A percentile compares a stretch with the other conserved stretches of the same genome.
Evolutionary conservation across 164 flowering plant genomes (phyloP).

Genomic region (Chimonanthus salicifolius): DNA sequence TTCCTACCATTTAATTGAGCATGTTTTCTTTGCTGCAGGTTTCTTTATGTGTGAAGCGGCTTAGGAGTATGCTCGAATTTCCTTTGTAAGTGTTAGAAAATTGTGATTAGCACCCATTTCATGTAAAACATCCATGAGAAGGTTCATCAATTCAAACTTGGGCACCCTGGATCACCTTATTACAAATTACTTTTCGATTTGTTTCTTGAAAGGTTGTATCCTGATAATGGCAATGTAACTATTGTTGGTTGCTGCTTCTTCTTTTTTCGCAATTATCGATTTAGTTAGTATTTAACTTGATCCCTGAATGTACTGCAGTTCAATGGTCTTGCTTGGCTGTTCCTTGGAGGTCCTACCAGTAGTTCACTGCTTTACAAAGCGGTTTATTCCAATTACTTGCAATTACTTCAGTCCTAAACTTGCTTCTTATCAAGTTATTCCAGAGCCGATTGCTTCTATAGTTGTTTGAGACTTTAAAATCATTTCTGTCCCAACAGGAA

Average conservation of each 20-base stretch:
- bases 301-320: conserved; percentile 41
- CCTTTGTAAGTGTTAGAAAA: conserved; percentile 50
- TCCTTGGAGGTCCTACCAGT: conserved; percentile 97
- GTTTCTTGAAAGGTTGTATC: too few relatives aligned
- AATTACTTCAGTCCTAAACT: not conserved
- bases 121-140: too few relatives aligned
- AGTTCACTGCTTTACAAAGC: conserved; percentile 94
- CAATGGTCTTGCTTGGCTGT: conserved; percentile 98
- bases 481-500: conserved; percentile 42
- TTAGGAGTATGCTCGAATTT: conserved; percentile 97
- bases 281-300: too few relatives aligned
- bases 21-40: conserved; percentile 37
- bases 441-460: not conserved
- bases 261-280: too few relatives aligned
- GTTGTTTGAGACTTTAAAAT: not conserved
- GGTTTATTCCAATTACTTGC: conserved; percentile 29
- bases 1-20: not conserved
- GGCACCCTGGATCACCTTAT: too few relatives aligned
- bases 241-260: too few relatives aligned
- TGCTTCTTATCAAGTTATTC: not conserved
- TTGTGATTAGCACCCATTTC: too few relatives aligned
- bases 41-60: conserved; percentile 87
- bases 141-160: too few relatives aligned
- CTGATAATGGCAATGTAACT: too few relatives aligned
- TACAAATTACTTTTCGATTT: too few relatives aligned